Conservation (phyloP, 2,329 filamentous ascomycete species). For the Westerdykella aurantiaca region DNA sequence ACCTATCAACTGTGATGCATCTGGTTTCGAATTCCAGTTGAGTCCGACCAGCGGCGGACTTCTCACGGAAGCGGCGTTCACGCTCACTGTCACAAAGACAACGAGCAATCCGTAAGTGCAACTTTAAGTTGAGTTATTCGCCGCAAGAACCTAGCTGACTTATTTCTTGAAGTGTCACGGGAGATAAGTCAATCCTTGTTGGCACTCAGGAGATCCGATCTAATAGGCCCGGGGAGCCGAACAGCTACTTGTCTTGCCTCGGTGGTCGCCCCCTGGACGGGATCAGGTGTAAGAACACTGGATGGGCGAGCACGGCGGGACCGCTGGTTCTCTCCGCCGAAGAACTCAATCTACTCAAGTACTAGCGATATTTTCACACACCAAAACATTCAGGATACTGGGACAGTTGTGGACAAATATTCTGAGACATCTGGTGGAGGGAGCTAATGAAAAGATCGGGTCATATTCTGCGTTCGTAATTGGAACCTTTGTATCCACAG, state of each 20-base stretch:
- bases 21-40: background rate
- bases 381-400: too few relatives aligned
- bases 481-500: too few relatives aligned
- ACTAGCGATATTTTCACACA: too few relatives aligned
- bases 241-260: slow-evolving; percentile 6
- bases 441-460: too few relatives aligned
- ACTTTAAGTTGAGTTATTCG: background rate
- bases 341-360: too few relatives aligned
- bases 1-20: background rate
- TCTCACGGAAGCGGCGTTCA: slow-evolving; percentile 1
- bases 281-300: slow-evolving; percentile 1
- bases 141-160: background rate
- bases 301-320: background rate
- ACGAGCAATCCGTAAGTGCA: background rate
- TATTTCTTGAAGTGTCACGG: background rate
- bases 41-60: background rate
- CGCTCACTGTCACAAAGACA: background rate
- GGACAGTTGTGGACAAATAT: too few relatives aligned
- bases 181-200: background rate
- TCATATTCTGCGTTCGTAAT: too few relatives aligned
- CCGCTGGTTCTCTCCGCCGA: background rate
- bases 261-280: slow-evolving; percentile 4
- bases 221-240: background rate
- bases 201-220: slow-evolving; percentile 1
- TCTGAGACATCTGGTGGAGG: too few relatives aligned